Percentiles rank a stretch among this genome's conserved stretches.
These are phyloP conservation scores for Triticum timopheevii DNA, from an alignment of 176 grass and related monocot genomes.

Conservation along the genomic window DNA sequence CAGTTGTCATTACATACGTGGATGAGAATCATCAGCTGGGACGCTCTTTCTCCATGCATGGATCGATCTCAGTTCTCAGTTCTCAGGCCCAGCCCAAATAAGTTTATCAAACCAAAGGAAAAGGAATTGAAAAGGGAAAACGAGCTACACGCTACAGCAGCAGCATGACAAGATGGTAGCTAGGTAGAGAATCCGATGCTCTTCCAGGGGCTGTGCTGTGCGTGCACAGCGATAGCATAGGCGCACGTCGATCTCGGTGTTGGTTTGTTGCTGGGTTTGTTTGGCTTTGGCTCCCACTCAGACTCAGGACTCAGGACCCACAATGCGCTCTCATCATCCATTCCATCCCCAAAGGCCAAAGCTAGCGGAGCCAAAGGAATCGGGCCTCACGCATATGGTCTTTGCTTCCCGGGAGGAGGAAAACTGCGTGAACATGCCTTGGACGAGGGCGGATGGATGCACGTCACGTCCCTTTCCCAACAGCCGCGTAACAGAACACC, in stretches of 20 bases:
- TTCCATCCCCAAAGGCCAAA: too few species aligned
- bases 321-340: too few species aligned
- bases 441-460: not conserved
- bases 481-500: not conserved
- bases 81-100: not conserved
- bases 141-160: not conserved
- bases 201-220: too few species aligned
- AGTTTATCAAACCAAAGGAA: too few species aligned
- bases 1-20: not conserved
- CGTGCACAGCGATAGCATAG: too few species aligned
- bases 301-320: not conserved
- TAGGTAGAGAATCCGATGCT: not conserved
- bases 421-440: slow-evolving; percentile 17
- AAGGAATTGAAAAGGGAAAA: not conserved
- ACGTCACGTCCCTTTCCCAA: slow-evolving; percentile 25
- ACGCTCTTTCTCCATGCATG: not conserved
- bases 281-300: slow-evolving; percentile 1
- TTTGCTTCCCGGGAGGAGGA: slow-evolving; percentile 45
- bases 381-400: slow-evolving; percentile 2
- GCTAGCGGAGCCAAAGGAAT: slow-evolving; percentile 9
- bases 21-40: not conserved
- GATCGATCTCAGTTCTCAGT: not conserved
- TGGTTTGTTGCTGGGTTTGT: slow-evolving; percentile 22
- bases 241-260: not conserved
- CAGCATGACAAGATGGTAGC: not conserved